A percentile compares a stretch with the other conserved stretches of the same genome.
Evolutionary conservation across 371 early-diverging fungal genomes (phyloP).

Genomic region (Mucor irregularis): DNA sequence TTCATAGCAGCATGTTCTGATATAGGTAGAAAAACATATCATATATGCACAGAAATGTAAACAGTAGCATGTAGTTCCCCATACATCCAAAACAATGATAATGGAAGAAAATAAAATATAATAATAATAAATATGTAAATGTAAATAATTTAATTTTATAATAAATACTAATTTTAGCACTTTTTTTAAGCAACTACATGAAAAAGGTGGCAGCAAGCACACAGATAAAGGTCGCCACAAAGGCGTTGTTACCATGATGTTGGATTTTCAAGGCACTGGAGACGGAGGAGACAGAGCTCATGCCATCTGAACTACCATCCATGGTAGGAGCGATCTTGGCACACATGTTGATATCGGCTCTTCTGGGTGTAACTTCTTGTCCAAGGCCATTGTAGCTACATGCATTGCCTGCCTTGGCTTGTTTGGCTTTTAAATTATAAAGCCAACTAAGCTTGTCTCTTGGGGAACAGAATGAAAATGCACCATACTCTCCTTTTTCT

Average conservation of each 20-base stretch:
- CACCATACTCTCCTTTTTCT: constrained; percentile 56
- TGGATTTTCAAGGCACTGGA: neutral
- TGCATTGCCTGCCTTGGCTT: constrained; percentile 17
- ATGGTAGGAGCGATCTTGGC: constrained; percentile 27
- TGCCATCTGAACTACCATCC: constrained; percentile 3
- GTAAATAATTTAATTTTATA: too few species aligned
- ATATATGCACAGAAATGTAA: too few species aligned
- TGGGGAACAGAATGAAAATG: constrained; percentile 54
- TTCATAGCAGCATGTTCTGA: too few species aligned
- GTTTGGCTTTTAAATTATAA: constrained; percentile 33
- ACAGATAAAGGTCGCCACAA: constrained; percentile 15
- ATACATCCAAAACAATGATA: too few species aligned
- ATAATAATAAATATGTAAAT: too few species aligned
- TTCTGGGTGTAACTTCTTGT: constrained; percentile 28
- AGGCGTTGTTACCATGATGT: constrained; percentile 6
- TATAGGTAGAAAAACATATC: too few species aligned
- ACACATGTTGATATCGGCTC: constrained; percentile 34
- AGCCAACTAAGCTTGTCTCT: constrained; percentile 55
- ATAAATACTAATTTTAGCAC: neutral
- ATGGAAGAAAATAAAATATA: too few species aligned
- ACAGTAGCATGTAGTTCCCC: too few species aligned
- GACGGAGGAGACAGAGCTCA: neutral
- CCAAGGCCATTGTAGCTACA: constrained; percentile 49
- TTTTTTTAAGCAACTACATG: neutral
- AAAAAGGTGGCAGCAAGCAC: constrained; percentile 9